Conservation (phyloP, 768 basidiomycete genomes). For the Phlebiopsis flavidoalba region DNA sequence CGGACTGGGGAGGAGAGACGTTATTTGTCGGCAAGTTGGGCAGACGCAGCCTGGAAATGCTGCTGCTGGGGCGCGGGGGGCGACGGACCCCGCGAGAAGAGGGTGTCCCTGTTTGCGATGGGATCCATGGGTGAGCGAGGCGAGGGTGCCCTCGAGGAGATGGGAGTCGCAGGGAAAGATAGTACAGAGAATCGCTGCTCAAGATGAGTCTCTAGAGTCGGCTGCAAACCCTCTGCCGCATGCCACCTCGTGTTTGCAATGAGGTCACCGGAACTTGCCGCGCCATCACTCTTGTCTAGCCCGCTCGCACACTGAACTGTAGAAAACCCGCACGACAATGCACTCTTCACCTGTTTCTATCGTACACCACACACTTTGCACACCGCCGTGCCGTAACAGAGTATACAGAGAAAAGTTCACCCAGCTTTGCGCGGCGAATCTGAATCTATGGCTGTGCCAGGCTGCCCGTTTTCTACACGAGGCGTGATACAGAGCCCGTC, state of each 20-base stretch:
- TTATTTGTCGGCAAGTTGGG: slow-evolving; percentile 26
- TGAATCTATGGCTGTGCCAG: neutral
- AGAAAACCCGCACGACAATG: neutral
- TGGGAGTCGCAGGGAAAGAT: slow-evolving; percentile 15
- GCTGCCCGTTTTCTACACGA: neutral
- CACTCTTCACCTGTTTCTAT: neutral
- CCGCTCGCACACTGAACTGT: neutral
- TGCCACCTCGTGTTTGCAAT: slow-evolving; percentile 14
- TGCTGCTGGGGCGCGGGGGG: slow-evolving; percentile 19
- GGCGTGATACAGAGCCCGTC: neutral
- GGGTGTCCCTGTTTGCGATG: slow-evolving; percentile 23
- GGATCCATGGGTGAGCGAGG: slow-evolving; percentile 24
- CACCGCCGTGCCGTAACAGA: neutral
- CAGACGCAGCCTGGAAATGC: slow-evolving; percentile 19
- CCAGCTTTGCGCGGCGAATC: no score
- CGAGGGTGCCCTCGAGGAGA: slow-evolving; percentile 8
- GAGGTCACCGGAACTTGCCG: slow-evolving; percentile 15
- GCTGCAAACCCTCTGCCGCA: slow-evolving; percentile 10
- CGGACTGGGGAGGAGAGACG: slow-evolving; percentile 25
- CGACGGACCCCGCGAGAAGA: slow-evolving; percentile 27
- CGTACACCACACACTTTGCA: neutral
- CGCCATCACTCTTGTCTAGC: neutral
- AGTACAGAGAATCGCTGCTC: slow-evolving; percentile 10
- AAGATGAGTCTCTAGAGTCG: slow-evolving; percentile 14
- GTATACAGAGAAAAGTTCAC: neutral